Evolutionary conservation across 768 basidiomycete genomes (phyloP).

Genomic region (Lactarius hengduanensis): DNA sequence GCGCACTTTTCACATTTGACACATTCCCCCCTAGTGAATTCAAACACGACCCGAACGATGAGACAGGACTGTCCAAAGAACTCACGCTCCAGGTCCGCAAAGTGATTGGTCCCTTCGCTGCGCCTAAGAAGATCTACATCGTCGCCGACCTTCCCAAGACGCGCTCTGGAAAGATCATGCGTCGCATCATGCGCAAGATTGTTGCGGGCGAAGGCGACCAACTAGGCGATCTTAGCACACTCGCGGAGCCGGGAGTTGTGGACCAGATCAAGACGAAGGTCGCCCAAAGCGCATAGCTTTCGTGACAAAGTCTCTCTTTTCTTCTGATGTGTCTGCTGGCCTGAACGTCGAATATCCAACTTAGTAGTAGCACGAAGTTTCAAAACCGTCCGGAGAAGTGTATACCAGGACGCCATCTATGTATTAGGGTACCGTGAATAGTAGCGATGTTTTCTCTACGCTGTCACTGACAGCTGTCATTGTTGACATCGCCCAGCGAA

Average conservation of each 20-base stretch:
- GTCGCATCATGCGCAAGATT: conserved; percentile 95
- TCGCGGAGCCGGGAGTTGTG: conserved; percentile 85
- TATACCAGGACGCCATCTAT: conserved; percentile 18
- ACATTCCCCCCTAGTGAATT: conserved; percentile 58
- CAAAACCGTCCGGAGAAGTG: not conserved
- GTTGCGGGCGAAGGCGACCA: conserved; percentile 93
- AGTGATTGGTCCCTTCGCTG: conserved; percentile 96
- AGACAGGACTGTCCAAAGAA: conserved; percentile 75
- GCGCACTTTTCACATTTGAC: not conserved
- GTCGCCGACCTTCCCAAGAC: conserved; percentile 91
- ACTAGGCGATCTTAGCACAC: conserved; percentile 90
- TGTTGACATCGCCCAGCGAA: conserved; percentile 22
- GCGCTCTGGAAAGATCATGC: conserved; percentile 95
- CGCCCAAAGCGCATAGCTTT: conserved; percentile 34
- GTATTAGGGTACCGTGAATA: conserved; percentile 25
- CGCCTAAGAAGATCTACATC: conserved; percentile 89
- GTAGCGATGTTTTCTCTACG: conserved; percentile 21
- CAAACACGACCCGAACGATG: conserved; percentile 65
- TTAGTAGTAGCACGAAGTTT: not conserved
- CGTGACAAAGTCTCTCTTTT: not conserved
- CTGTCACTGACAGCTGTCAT: conserved; percentile 8
- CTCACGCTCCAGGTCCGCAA: conserved; percentile 94
- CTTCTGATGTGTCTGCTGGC: not conserved
- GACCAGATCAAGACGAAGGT: conserved; percentile 84
- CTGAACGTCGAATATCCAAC: not conserved